Conservation (phyloP, 1,284 basidiomycete species). For the Heterobasidion occidentale region DNA sequence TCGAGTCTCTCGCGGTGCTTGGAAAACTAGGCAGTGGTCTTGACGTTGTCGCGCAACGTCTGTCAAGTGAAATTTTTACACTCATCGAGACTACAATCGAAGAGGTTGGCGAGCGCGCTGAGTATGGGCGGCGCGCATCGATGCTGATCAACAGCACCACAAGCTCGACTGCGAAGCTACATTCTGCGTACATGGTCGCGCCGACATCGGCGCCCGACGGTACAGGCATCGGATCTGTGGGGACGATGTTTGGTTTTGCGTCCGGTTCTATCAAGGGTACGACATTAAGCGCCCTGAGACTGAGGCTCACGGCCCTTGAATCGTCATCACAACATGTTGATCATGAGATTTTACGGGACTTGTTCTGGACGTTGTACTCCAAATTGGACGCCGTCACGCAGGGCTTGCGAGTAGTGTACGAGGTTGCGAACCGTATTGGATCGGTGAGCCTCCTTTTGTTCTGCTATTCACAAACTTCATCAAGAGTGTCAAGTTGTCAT, state of each 20-base stretch:
- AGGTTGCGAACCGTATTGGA: slow-evolving; percentile 84
- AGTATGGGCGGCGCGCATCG: slow-evolving; percentile 57
- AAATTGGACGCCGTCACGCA: slow-evolving; percentile 96
- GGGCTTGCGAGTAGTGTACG: slow-evolving; percentile 86
- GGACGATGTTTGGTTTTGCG: slow-evolving; percentile 7
- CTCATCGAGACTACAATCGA: slow-evolving; percentile 85
- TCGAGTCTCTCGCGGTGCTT: slow-evolving; percentile 88
- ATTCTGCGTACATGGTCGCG: slow-evolving; percentile 11
- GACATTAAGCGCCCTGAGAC: slow-evolving; percentile 34
- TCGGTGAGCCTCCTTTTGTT: slow-evolving; percentile 48
- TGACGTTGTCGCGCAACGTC: slow-evolving; percentile 79
- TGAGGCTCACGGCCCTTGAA: slow-evolving; percentile 76
- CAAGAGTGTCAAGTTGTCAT: too few species aligned
- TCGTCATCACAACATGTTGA: slow-evolving; percentile 68
- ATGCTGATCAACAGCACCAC: slow-evolving; percentile 19
- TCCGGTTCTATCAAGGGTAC: slow-evolving; percentile 7
- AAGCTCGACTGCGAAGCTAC: slow-evolving; percentile 4
- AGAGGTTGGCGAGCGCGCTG: slow-evolving; percentile 85
- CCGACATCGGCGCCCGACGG: slow-evolving; percentile 11
- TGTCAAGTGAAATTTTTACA: slow-evolving; percentile 79
- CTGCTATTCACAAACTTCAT: too few species aligned
- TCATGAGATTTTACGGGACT: slow-evolving; percentile 82
- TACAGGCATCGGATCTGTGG: slow-evolving; percentile 15
- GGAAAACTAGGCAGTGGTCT: slow-evolving; percentile 84
- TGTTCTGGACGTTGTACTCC: slow-evolving; percentile 98